Evolutionary conservation across 768 basidiomycete genomes (phyloP).

Genomic region (Mycena kentingensis): DNA sequence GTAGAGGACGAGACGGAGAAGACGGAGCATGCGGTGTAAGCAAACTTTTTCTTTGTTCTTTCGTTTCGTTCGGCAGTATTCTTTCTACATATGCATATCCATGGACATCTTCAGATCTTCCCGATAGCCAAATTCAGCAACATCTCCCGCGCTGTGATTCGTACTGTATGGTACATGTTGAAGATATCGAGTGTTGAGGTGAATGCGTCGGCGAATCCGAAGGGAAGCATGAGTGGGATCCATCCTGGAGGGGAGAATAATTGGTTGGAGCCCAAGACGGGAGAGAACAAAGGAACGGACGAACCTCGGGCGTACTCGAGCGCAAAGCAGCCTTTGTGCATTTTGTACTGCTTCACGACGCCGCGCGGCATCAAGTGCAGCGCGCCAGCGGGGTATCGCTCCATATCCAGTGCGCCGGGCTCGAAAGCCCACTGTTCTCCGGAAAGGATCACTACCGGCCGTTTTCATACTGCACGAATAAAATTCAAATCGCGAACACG

Average conservation of each 20-base stretch:
- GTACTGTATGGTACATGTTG: conserved; percentile 76
- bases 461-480: too few species aligned
- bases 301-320: conserved; percentile 91
- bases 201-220: conserved; percentile 84
- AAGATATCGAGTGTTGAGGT: conserved; percentile 88
- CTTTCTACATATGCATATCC: too few species aligned
- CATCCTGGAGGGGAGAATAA: conserved; percentile 67
- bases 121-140: conserved; percentile 77
- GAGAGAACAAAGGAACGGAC: conserved; percentile 24
- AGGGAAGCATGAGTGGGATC: conserved; percentile 96
- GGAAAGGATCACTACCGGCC: too few species aligned
- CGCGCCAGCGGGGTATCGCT: conserved; percentile 80
- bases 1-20: too few species aligned
- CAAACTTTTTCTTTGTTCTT: too few species aligned
- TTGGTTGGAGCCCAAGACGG: not conserved
- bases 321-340: conserved; percentile 95
- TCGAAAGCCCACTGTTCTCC: conserved; percentile 95
- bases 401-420: conserved; percentile 81
- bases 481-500: too few species aligned
- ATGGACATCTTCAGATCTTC: conserved; percentile 84
- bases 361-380: conserved; percentile 86
- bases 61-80: too few species aligned
- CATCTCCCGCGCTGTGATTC: conserved; percentile 84
- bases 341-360: conserved; percentile 93
- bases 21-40: too few species aligned